phyloP scores from a whole-genome alignment of 257 asterid species.

The Forsythia viridissima region DNA sequence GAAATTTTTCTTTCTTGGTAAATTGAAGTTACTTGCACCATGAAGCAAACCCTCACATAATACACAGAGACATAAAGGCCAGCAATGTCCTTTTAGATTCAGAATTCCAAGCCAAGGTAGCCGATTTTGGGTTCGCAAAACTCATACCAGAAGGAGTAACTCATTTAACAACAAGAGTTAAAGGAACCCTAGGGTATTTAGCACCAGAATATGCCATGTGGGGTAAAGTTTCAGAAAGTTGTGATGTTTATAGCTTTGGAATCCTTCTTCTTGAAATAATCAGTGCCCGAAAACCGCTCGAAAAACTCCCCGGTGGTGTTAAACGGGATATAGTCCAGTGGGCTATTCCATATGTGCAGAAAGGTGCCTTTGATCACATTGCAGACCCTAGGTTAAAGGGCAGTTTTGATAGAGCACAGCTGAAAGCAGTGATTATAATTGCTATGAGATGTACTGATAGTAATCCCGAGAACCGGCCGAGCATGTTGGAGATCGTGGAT shows the following conservation, averaged over 20 bases:
- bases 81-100: slow-evolving; percentile 77
- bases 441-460: slow-evolving; percentile 59
- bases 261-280: slow-evolving; percentile 67
- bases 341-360: slow-evolving; percentile 55
- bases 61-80: slow-evolving; percentile 82
- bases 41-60: slow-evolving; percentile 78
- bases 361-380: slow-evolving; percentile 56
- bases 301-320: slow-evolving; percentile 60
- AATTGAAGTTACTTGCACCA: slow-evolving; percentile 73
- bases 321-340: slow-evolving; percentile 81
- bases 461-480: slow-evolving; percentile 64
- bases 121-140: slow-evolving; percentile 83
- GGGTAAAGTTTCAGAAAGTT: slow-evolving; percentile 80
- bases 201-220: slow-evolving; percentile 90
- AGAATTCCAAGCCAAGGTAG: slow-evolving; percentile 65
- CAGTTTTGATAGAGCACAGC: slow-evolving; percentile 32
- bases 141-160: slow-evolving; percentile 71
- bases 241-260: slow-evolving; percentile 82
- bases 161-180: slow-evolving; percentile 74
- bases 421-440: slow-evolving; percentile 40
- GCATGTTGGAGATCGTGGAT: slow-evolving; percentile 61
- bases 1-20: background rate
- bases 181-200: slow-evolving; percentile 77
- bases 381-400: slow-evolving; percentile 73
- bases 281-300: slow-evolving; percentile 63